Evolutionary conservation across 371 early-diverging fungal genomes (phyloP), one percentile per base, ranked within the genome.

Genomic region (Apophysomyces variabilis): DNA sequence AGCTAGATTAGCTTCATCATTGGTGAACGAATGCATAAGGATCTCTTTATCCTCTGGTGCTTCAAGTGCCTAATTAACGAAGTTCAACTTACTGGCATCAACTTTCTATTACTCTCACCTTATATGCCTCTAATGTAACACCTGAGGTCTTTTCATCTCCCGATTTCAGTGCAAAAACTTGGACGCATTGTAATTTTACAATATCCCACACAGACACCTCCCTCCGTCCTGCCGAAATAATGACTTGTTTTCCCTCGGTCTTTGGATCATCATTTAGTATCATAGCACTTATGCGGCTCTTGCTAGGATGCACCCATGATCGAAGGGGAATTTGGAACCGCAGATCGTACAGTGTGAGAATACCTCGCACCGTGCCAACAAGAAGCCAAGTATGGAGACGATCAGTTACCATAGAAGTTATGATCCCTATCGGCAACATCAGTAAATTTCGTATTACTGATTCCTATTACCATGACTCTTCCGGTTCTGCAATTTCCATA

Each of bases 181-280:
- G 87, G 12, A 83, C 71, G 75, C 96, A 95, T 57, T 86, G 83
- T 13, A 85, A 75, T 8, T 79, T 73, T 18, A 90, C 89, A 61
- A 97, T 79, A 68, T 94, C 90, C 93, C 96, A 95, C 3, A 92
- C 76, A 4, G 95, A 91, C 2, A 96, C 82, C 61, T 97, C 96
- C 54, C 93, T 91, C 14, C 85, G 82, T 0, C 89, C 90, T 0
- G 91, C 85, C 21, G 89, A 86, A 60, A 90, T 87, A 18, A 90
- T 78, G 12, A 90, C 85, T 21, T 79, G 76, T 8, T 75, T 77
- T 14, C 77, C 70, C 5, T 71, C 79, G 0, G 80, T 70, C 32
- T 82, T 81, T 6, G 87, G 83, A 44, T 81, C 74, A 0, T 77
- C 68, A 35, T 82, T 80, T 38, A 92, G 65, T 5, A 85, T 63